These are phyloP conservation scores for Cyberlindnera americana DNA, from an alignment of 805 yeast species.

Conservation along the genomic window DNA sequence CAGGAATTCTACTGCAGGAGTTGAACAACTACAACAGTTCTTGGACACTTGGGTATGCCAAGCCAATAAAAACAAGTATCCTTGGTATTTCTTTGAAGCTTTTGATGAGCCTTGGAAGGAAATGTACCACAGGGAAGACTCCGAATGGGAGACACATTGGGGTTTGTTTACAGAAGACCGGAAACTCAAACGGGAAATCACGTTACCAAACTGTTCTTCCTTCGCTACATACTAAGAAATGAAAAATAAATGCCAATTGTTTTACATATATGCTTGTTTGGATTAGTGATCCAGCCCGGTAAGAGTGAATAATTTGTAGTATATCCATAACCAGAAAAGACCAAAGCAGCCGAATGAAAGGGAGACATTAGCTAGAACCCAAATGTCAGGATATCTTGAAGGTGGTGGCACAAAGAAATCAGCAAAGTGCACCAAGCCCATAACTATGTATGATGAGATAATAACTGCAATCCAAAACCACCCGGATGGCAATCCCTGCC, in stretches of 20 bases:
- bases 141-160: conserved; percentile 70
- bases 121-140: conserved; percentile 44
- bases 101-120: conserved; percentile 72
- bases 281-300: conserved; percentile 21
- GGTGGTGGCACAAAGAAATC: conserved; percentile 57
- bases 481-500: conserved; percentile 45
- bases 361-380: conserved; percentile 74
- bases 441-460: conserved; percentile 48
- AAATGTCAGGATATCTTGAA: conserved; percentile 68
- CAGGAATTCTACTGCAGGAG: conserved; percentile 44
- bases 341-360: conserved; percentile 73
- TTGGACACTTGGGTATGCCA: conserved; percentile 51
- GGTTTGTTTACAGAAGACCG: conserved; percentile 55
- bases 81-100: conserved; percentile 65
- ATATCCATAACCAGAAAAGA: conserved; percentile 80
- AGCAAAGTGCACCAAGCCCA: conserved; percentile 47
- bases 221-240: neutral
- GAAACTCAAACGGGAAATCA: conserved; percentile 39
- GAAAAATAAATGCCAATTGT: too few relatives aligned
- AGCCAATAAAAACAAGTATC: conserved; percentile 33
- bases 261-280: too few relatives aligned
- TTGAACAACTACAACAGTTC: conserved; percentile 42
- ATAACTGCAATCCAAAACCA: conserved; percentile 50
- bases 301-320: conserved; percentile 45
- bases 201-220: conserved; percentile 33